Evolutionary conservation across 192 early-diverging fungal species (phyloP).

Genomic region (Coemansia sp.): DNA sequence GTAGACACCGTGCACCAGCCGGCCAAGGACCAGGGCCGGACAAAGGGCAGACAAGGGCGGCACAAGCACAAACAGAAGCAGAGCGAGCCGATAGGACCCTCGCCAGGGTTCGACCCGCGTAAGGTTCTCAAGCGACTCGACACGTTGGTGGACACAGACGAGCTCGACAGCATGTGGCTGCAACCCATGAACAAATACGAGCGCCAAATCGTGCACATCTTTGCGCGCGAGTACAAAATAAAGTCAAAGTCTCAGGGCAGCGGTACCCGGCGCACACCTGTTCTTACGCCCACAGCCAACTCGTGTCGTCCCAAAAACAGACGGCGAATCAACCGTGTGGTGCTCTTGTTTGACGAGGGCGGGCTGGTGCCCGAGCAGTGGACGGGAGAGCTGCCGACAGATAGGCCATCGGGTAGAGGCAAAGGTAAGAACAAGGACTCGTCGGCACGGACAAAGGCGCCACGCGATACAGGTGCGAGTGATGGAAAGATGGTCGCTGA

Average conservation of each 20-base stretch:
- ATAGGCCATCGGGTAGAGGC: slow-evolving; percentile 9
- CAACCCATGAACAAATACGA: slow-evolving; percentile 50
- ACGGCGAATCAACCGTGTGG: slow-evolving; percentile 32
- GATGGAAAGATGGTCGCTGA: slow-evolving; percentile 45
- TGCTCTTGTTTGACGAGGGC: slow-evolving; percentile 36
- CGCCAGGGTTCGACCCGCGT: slow-evolving; percentile 38
- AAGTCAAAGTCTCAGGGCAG: slow-evolving; percentile 52
- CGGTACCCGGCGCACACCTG: slow-evolving; percentile 26
- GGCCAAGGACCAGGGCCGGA: background rate
- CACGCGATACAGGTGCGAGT: background rate
- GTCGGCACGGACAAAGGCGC: background rate
- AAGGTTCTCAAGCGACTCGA: slow-evolving; percentile 37
- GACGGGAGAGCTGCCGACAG: slow-evolving; percentile 11
- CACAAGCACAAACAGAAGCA: slow-evolving; percentile 17
- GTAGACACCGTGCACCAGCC: background rate
- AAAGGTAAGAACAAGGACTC: slow-evolving; percentile 1
- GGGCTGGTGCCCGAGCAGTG: slow-evolving; percentile 33
- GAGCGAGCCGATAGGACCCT: slow-evolving; percentile 7
- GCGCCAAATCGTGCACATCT: slow-evolving; percentile 46
- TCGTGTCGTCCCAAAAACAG: slow-evolving; percentile 28
- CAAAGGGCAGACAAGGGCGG: slow-evolving; percentile 17
- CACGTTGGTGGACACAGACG: slow-evolving; percentile 20
- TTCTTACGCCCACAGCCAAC: slow-evolving; percentile 31
- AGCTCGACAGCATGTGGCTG: slow-evolving; percentile 47
- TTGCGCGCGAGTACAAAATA: slow-evolving; percentile 44